phyloP scores from a whole-genome alignment of 2,329 filamentous ascomycete species.

The Trichoderma sp. region DNA sequence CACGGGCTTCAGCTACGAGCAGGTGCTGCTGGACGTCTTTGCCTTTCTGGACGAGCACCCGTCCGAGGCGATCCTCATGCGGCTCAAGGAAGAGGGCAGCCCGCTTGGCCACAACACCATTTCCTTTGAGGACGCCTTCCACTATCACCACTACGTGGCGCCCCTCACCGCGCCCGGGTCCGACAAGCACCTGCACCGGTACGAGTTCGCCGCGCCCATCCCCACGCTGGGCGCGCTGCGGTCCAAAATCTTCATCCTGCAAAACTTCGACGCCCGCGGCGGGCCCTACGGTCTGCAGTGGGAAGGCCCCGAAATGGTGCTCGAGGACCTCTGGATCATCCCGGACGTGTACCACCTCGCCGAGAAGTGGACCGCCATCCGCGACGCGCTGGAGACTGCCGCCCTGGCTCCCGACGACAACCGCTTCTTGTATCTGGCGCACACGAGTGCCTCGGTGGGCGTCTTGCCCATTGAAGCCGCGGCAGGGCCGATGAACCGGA shows the following conservation, averaged over 20 bases:
- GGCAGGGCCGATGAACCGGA: constrained; percentile 47
- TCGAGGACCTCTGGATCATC: constrained; percentile 53
- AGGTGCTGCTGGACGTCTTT: constrained; percentile 48
- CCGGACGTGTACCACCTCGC: constrained; percentile 45
- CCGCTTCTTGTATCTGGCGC: constrained; percentile 46
- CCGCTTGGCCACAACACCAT: constrained; percentile 42
- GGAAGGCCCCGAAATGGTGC: constrained; percentile 46
- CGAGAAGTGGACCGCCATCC: constrained; percentile 51
- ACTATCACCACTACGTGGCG: constrained; percentile 42
- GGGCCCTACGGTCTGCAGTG: constrained; percentile 47
- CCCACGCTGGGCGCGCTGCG: constrained; percentile 50
- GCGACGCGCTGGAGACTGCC: constrained; percentile 43
- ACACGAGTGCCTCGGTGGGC: constrained; percentile 51
- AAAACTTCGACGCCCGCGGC: constrained; percentile 45
- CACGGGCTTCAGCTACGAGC: constrained; percentile 48
- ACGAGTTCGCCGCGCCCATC: constrained; percentile 37
- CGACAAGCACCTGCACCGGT: constrained; percentile 41
- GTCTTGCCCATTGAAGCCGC: constrained; percentile 54
- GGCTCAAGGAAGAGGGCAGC: constrained; percentile 51
- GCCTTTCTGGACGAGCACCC: constrained; percentile 50
- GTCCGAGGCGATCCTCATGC: constrained; percentile 51
- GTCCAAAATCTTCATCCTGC: constrained; percentile 49
- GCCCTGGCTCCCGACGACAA: constrained; percentile 39
- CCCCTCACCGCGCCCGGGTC: constrained; percentile 41
- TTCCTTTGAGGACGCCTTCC: constrained; percentile 50